These are phyloP conservation scores for Monilinia fructigena DNA, from an alignment of 2,329 filamentous ascomycete genomes.

Conservation along the genomic window DNA sequence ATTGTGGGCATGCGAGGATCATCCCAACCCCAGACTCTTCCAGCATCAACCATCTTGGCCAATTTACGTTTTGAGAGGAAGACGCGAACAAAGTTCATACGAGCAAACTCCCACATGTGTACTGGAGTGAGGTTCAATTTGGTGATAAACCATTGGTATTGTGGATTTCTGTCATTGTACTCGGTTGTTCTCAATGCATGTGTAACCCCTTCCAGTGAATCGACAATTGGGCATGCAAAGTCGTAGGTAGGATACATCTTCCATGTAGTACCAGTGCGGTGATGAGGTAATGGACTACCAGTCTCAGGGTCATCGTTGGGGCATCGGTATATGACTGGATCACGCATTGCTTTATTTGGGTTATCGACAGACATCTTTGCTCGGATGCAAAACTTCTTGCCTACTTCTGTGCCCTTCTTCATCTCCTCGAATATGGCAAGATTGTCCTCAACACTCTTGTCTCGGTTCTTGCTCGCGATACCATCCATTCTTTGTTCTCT, in stretches of 20 bases:
- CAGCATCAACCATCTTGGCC: constrained; percentile 75
- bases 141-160: constrained; percentile 83
- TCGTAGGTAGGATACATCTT: constrained; percentile 89
- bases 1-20: constrained; percentile 85
- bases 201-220: constrained; percentile 77
- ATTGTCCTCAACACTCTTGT: constrained; percentile 77
- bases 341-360: constrained; percentile 92
- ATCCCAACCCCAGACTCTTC: constrained; percentile 80
- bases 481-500: constrained; percentile 80
- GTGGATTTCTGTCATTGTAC: constrained; percentile 82
- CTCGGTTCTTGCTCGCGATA: constrained; percentile 76
- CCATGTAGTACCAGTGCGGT: constrained; percentile 76
- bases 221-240: constrained; percentile 79
- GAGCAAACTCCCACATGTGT: constrained; percentile 81
- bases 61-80: constrained; percentile 85
- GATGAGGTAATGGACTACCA: constrained; percentile 67
- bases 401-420: constrained; percentile 80
- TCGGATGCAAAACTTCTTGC: constrained; percentile 83
- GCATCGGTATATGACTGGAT: constrained; percentile 97
- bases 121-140: constrained; percentile 72
- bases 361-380: constrained; percentile 91
- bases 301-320: constrained; percentile 55
- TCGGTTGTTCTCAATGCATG: constrained; percentile 82
- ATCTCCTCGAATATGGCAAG: constrained; percentile 88
- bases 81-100: constrained; percentile 81